Evolutionary conservation across 2,329 filamentous ascomycete species (phyloP), one percentile per base, ranked within the genome.

Genomic region (Didymellaceae sp.): DNA sequence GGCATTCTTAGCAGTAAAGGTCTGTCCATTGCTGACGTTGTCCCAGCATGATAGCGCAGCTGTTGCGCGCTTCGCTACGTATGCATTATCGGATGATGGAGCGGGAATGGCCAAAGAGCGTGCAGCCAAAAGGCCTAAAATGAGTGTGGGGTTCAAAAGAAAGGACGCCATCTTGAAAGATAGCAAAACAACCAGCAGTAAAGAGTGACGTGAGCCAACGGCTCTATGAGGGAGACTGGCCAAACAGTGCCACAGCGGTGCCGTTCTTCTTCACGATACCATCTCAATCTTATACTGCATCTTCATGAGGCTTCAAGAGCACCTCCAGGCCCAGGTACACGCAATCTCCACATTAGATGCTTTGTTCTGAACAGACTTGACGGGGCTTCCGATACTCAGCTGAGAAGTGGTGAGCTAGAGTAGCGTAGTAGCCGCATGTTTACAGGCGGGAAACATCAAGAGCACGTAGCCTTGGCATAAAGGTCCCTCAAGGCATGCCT

Each of bases 61-160:
- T 17, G 46, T 50, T 33, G 46, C 46, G 30, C 46, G 46, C 34
- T 31, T 43, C 33, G 46, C 46, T 24, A 50, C 40, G 24, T 50
- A 39, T 5, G 34, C 33, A n/a, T 44, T 50, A 8, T 50, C 40
- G 7, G 28, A 38, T 6, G 46, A 28, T 26, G 33, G 34, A 34
- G 46, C 46, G 24, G 46, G 46, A 34, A 39, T 14, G 6, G 46
- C 46, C 22, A 50, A 34, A 24, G 46, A 50, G 46, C 28, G 40
- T 39, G 22, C 34, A 21, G 40, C 28, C 40, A 33, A 40, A 24
- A 50, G 40, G 14, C 46, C 46, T 22, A 50, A 50, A 50, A 50
- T 44, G 46, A 50, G 46, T 17, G 46, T 44, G 28, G 46, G 40
- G 10, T 44, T 50, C 28, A 39, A 45, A 44, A 50, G 46, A 50